Conservation (phyloP, 495 filamentous ascomycete genomes). For the Lentithecium fluviatile region DNA sequence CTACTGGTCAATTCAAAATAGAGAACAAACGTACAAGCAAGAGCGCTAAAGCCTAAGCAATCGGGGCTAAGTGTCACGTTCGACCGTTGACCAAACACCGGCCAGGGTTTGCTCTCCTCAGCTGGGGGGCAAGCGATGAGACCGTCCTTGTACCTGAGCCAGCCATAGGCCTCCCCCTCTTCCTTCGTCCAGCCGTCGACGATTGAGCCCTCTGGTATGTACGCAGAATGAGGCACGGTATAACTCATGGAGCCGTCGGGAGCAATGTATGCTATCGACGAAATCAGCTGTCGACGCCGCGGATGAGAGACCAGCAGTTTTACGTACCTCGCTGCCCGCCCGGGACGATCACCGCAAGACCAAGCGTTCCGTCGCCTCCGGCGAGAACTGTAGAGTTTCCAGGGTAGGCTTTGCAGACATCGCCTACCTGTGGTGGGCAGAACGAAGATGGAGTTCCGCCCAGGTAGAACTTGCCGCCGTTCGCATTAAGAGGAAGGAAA, state of each 20-base stretch:
- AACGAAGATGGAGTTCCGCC: slow-evolving; percentile 18
- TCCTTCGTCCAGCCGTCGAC: slow-evolving; percentile 28
- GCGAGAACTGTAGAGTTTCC: slow-evolving; percentile 49
- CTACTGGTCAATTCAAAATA: neutral
- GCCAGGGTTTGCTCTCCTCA: slow-evolving; percentile 17
- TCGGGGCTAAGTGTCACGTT: neutral
- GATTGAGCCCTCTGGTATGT: slow-evolving; percentile 55
- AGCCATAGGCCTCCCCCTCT: slow-evolving; percentile 24
- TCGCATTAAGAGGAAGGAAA: slow-evolving; percentile 16
- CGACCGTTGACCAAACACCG: slow-evolving; percentile 32
- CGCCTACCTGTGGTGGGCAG: slow-evolving; percentile 20
- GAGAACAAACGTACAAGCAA: slow-evolving; percentile 23
- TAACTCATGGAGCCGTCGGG: slow-evolving; percentile 57
- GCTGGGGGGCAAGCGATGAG: slow-evolving; percentile 34
- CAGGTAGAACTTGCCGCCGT: slow-evolving; percentile 27
- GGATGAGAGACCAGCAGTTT: neutral
- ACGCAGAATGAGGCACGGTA: slow-evolving; percentile 60
- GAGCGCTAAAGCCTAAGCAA: slow-evolving; percentile 32
- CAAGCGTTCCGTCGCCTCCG: slow-evolving; percentile 41
- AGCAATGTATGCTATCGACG: slow-evolving; percentile 54
- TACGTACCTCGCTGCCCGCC: slow-evolving; percentile 55
- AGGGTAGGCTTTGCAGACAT: slow-evolving; percentile 28
- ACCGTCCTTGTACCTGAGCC: slow-evolving; percentile 19
- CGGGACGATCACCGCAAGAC: slow-evolving; percentile 56
- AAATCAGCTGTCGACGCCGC: neutral